Percentiles rank a stretch among this genome's conserved stretches.
phyloP scores from a whole-genome alignment of 2,329 filamentous ascomycete genomes.

The Myotisia sp. region DNA sequence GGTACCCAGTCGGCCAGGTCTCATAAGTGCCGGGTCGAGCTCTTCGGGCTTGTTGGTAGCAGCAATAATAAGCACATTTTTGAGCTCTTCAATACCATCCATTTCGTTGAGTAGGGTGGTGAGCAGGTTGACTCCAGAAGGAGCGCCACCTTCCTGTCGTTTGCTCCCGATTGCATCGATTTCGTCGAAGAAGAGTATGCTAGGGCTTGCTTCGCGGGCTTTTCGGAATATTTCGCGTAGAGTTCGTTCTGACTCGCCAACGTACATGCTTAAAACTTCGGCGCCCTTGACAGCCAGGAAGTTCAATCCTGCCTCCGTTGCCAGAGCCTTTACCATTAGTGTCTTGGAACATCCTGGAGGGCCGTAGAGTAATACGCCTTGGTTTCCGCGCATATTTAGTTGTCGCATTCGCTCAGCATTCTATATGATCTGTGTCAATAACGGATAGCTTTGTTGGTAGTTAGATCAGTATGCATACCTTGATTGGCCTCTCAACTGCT shows the following conservation, averaged over 20 bases:
- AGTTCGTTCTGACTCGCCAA: conserved; percentile 80
- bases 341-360: conserved; percentile 94
- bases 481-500: conserved; percentile 45
- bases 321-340: conserved; percentile 76
- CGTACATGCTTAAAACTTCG: conserved; percentile 91
- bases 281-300: conserved; percentile 91
- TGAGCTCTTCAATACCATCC: conserved; percentile 79
- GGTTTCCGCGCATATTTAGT: conserved; percentile 48
- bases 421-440: conserved; percentile 19
- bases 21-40: conserved; percentile 71
- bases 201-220: conserved; percentile 70
- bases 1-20: conserved; percentile 73
- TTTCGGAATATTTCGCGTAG: conserved; percentile 75
- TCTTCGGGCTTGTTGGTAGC: conserved; percentile 83
- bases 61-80: conserved; percentile 72
- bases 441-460: not conserved
- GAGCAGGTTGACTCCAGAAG: conserved; percentile 60
- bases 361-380: conserved; percentile 77
- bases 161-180: conserved; percentile 69
- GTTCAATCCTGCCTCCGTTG: conserved; percentile 80
- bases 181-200: conserved; percentile 94
- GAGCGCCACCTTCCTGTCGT: conserved; percentile 36
- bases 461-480: conserved; percentile 25
- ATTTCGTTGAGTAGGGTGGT: conserved; percentile 87
- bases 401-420: conserved; percentile 37